Evolutionary conservation across 805 yeast species (phyloP).

Genomic region (Lipomyces starkeyi): DNA sequence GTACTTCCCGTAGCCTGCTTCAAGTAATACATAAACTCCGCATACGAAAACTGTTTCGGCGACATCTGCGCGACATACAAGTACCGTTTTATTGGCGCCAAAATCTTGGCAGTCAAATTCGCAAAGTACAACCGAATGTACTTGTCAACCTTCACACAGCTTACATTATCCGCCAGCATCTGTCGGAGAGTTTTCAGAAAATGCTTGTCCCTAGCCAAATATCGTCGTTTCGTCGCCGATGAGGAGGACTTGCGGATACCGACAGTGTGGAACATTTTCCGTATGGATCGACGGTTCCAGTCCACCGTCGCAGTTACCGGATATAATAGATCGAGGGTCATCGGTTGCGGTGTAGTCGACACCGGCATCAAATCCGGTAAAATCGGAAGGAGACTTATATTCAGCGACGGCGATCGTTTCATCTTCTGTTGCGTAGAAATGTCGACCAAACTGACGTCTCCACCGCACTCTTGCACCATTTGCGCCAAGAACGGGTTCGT

Average conservation of each 20-base stretch:
- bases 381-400: slow-evolving; percentile 29
- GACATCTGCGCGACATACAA: slow-evolving; percentile 31
- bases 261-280: slow-evolving; percentile 21
- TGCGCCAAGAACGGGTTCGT: slow-evolving; percentile 35
- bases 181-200: slow-evolving; percentile 19
- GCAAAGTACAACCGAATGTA: slow-evolving; percentile 33
- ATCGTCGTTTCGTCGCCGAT: slow-evolving; percentile 9
- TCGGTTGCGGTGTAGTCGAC: slow-evolving; percentile 22
- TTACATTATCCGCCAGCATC: slow-evolving; percentile 18
- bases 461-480: slow-evolving; percentile 22
- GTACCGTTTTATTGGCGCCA: slow-evolving; percentile 33
- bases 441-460: slow-evolving; percentile 18
- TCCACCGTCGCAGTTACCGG: slow-evolving; percentile 35
- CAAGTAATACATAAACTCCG: slow-evolving; percentile 31
- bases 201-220: slow-evolving; percentile 24
- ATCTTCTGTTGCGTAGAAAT: slow-evolving; percentile 6
- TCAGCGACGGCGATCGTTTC: slow-evolving; percentile 25
- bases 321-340: slow-evolving; percentile 34
- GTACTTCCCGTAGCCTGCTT: background rate
- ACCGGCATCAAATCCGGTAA: slow-evolving; percentile 33
- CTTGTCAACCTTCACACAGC: slow-evolving; percentile 19
- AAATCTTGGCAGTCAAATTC: slow-evolving; percentile 32
- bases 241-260: slow-evolving; percentile 17
- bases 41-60: slow-evolving; percentile 26
- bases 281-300: slow-evolving; percentile 29